phyloP scores from a whole-genome alignment of 768 basidiomycete species.

The Coprinopsis cinerea region DNA sequence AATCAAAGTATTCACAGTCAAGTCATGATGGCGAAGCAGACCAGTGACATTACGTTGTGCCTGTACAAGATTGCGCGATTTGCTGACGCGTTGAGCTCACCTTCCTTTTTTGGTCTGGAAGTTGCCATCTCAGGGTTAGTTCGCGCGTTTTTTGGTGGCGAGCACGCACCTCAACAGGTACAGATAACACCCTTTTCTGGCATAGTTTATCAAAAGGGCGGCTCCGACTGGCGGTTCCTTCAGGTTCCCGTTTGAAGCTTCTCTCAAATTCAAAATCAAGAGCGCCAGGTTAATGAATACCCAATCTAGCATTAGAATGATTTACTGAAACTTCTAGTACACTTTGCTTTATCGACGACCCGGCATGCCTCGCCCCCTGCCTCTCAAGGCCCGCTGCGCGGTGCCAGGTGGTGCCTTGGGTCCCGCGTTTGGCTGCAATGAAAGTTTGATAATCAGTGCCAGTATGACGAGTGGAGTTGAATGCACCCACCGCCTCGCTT shows the following conservation, averaged over 20 bases:
- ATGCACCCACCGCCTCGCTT: slow-evolving; percentile 71
- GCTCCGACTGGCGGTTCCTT: neutral
- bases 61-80: slow-evolving; percentile 11
- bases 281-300: neutral
- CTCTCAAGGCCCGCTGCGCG: slow-evolving; percentile 79
- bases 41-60: neutral
- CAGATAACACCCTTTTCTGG: neutral
- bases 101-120: slow-evolving; percentile 1
- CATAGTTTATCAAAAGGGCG: neutral
- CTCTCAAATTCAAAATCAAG: slow-evolving; percentile 6
- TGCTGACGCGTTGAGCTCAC: slow-evolving; percentile 8
- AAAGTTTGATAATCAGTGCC: slow-evolving; percentile 16
- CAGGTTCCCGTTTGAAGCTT: neutral
- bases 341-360: slow-evolving; percentile 49
- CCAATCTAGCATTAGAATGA: neutral
- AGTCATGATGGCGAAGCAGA: slow-evolving; percentile 1
- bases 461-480: neutral
- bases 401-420: slow-evolving; percentile 90
- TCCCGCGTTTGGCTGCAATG: slow-evolving; percentile 64
- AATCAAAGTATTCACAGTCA: slow-evolving; percentile 7
- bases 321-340: slow-evolving; percentile 5
- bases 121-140: neutral
- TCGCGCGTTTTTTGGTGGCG: neutral
- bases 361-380: slow-evolving; percentile 76
- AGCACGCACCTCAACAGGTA: neutral